A percentile compares a stretch with the other conserved stretches of the same genome.
phyloP scores from a whole-genome alignment of 306 rosid genomes.

The Dryas drummondii region DNA sequence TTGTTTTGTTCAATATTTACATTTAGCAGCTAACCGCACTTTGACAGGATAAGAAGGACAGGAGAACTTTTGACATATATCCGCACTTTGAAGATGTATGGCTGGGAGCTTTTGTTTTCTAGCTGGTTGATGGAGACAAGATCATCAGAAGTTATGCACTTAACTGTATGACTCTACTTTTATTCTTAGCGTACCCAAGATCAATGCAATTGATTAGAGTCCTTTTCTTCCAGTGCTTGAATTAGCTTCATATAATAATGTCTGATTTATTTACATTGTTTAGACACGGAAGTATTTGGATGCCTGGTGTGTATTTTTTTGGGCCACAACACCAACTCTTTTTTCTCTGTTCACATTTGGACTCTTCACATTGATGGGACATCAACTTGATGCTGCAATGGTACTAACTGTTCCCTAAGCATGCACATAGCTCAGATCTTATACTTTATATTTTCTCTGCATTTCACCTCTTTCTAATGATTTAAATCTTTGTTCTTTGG shows the following conservation, averaged over 20 bases:
- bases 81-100: conserved; percentile 91
- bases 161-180: conserved; percentile 57
- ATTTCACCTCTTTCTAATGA: not conserved
- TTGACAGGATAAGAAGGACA: conserved; percentile 74
- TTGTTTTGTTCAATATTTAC: not conserved
- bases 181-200: conserved; percentile 13
- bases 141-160: conserved; percentile 76
- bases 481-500: conserved; percentile 4
- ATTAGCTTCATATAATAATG: conserved; percentile 17
- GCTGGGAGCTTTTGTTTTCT: conserved; percentile 92
- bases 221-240: conserved; percentile 16
- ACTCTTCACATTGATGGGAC: conserved; percentile 78
- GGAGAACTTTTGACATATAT: conserved; percentile 82
- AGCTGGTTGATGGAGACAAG: conserved; percentile 94
- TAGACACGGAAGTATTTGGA: conserved; percentile 96
- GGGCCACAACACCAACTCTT: conserved; percentile 96
- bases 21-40: conserved; percentile 1
- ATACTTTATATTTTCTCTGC: not conserved
- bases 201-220: conserved; percentile 21
- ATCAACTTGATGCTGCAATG: conserved; percentile 94
- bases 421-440: not conserved
- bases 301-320: conserved; percentile 99
- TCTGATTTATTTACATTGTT: conserved; percentile 27
- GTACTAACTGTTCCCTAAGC: conserved; percentile 44
- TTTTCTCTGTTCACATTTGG: conserved; percentile 94